Evolutionary conservation across 352 stramenopile species (phyloP).

Genomic region (Phytophthora syringae): DNA sequence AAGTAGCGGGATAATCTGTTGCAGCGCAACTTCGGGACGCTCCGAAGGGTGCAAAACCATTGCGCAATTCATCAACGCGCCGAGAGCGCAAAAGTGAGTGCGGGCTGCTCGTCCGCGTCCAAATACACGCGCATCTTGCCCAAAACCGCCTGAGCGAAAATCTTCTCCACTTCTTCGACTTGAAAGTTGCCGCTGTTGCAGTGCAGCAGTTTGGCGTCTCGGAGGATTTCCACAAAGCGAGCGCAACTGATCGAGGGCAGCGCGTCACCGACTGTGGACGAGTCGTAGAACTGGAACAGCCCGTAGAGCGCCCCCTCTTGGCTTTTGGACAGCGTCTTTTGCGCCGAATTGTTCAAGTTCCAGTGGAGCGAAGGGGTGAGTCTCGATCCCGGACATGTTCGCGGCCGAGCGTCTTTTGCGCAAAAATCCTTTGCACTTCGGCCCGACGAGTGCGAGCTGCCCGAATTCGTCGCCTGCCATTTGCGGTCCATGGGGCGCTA

Average conservation of each 20-base stretch:
- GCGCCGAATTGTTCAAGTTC: slow-evolving; percentile 46
- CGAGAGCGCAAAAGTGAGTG: slow-evolving; percentile 61
- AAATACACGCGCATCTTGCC: slow-evolving; percentile 68
- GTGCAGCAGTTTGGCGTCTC: slow-evolving; percentile 37
- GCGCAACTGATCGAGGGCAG: slow-evolving; percentile 50
- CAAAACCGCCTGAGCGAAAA: slow-evolving; percentile 64
- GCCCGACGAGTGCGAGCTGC: no score
- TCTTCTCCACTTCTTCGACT: slow-evolving; percentile 34
- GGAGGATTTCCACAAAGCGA: slow-evolving; percentile 49
- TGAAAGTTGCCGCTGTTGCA: neutral
- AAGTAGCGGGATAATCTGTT: slow-evolving; percentile 17
- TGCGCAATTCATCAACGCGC: slow-evolving; percentile 57
- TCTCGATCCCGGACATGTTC: slow-evolving; percentile 19
- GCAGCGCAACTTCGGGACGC: slow-evolving; percentile 19
- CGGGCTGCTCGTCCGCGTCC: slow-evolving; percentile 52
- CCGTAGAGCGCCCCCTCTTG: slow-evolving; percentile 41
- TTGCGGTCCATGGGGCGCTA: no score
- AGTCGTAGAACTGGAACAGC: slow-evolving; percentile 66
- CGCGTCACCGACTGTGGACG: slow-evolving; percentile 41
- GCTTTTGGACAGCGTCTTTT: slow-evolving; percentile 27
- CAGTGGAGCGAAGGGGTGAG: slow-evolving; percentile 50
- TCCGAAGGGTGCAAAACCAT: slow-evolving; percentile 38
- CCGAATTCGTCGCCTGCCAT: no score
- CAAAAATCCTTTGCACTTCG: no score
- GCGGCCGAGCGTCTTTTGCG: no score